These are phyloP conservation scores for Naumovozyma dairenensis DNA, from an alignment of 805 yeast genomes.

Conservation along the genomic window DNA sequence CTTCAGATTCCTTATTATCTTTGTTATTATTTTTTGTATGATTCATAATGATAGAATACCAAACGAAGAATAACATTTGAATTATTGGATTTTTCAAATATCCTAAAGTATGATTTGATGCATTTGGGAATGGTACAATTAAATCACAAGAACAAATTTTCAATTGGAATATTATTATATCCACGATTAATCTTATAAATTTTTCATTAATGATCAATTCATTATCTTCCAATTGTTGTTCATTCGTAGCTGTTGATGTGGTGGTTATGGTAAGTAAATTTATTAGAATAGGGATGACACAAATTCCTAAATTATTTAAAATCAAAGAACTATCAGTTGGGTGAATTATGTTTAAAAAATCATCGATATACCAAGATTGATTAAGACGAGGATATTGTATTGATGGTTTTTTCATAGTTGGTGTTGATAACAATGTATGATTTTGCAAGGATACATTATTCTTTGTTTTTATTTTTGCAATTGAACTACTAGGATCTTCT, in stretches of 20 bases:
- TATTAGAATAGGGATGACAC: conserved; percentile 13
- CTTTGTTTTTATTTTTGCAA: background rate
- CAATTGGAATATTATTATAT: conserved; percentile 12
- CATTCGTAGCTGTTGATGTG: background rate
- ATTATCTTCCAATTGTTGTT: conserved; percentile 1
- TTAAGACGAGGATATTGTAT: background rate
- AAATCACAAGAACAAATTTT: conserved; percentile 9
- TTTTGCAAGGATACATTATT: background rate
- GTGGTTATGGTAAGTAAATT: background rate
- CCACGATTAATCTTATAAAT: conserved; percentile 11
- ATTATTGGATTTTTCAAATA: conserved; percentile 15
- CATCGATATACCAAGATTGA: background rate
- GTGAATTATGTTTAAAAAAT: background rate
- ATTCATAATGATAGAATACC: conserved; percentile 13
- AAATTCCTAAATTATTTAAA: conserved; percentile 15
- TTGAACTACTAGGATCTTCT: background rate
- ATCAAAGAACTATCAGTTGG: conserved; percentile 4
- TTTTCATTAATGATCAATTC: conserved; percentile 5
- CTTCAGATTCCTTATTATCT: background rate
- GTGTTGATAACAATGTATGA: background rate
- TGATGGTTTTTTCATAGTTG: too few species aligned
- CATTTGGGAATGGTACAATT: conserved; percentile 2
- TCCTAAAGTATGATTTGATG: conserved; percentile 6
- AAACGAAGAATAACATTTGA: conserved; percentile 15
- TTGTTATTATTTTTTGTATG: background rate